These are phyloP conservation scores for Hippophae rhamnoides DNA, from an alignment of 306 rosid species.

Conservation along the genomic window DNA sequence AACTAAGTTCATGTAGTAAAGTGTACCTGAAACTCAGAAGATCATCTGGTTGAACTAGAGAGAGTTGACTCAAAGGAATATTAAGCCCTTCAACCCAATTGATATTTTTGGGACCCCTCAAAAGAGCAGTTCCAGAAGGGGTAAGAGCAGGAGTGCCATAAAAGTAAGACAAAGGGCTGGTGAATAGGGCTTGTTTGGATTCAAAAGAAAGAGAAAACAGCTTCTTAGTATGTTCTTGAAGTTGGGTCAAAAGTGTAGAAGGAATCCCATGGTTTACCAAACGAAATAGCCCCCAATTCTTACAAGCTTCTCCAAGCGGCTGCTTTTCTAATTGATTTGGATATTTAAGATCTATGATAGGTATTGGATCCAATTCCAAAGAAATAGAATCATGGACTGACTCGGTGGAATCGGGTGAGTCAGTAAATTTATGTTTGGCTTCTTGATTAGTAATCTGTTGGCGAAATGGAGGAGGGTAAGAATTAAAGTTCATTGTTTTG, in stretches of 20 bases:
- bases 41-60: conserved; percentile 23
- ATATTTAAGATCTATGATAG: conserved; percentile 40
- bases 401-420: not conserved
- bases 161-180: conserved; percentile 41
- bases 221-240: conserved; percentile 25
- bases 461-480: conserved; percentile 48
- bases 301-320: conserved; percentile 41
- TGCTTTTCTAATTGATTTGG: conserved; percentile 10
- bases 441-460: not conserved
- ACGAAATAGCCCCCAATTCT: conserved; percentile 60
- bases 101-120: conserved; percentile 19
- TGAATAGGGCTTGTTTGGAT: conserved; percentile 32
- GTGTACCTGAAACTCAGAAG: conserved; percentile 40
- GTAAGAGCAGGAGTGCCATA: conserved; percentile 67
- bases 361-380: conserved; percentile 23
- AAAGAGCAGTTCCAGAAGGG: conserved; percentile 34
- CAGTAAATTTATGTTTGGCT: too few relatives aligned
- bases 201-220: conserved; percentile 41
- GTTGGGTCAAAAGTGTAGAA: conserved; percentile 29
- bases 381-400: not conserved
- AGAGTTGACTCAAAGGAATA: conserved; percentile 38
- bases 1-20: not conserved
- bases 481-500: conserved; percentile 11
- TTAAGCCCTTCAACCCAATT: conserved; percentile 58
- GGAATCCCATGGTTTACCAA: conserved; percentile 71